Evolutionary conservation across 2,329 filamentous ascomycete species (phyloP), one percentile per base, ranked within the genome.

Genomic region (Hymenoscyphus albidus): DNA sequence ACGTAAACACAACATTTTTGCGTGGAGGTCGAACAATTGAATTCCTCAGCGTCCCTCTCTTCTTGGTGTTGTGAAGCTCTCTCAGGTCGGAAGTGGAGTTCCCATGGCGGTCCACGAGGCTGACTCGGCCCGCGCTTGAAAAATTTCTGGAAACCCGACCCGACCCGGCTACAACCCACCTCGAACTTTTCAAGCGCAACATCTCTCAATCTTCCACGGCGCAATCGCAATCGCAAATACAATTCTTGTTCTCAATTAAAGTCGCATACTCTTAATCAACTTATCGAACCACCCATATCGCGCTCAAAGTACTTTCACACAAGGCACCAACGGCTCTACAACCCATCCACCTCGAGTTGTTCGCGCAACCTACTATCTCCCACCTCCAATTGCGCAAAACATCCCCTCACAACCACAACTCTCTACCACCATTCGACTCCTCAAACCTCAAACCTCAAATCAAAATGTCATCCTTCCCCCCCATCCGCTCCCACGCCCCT

Each of bases 391-490:
- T 54, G 51, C 14, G 16, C 39, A 55, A 58, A 58, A 35, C 35
- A 54, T 27, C 27, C 22, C 27, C 27, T 27, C 27, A 27, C 27
- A 22, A 14, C n/a, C 32, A 55, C 22, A 64, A 40, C 18, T 40
- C 42, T 57, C 51, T 42, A 18, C 35, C 22, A 56, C 3, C 22
- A n/a, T n/a, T 16, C 32, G 14, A 27, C 13, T 1, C n/a, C 18
- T 2, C 22, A n/a, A 51, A n/a, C 2, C n/a, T n/a, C n/a, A n/a
- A n/a, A n/a, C n/a, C 6, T 22, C 13, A 51, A 14, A 27, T 31
- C 35, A 73, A 67, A 57, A 74, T 75, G 72, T 70, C 71, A 5
- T 68, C 74, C 6, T 75, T 74, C 55, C 74, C 74, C 61, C 74
- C 74, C 22, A 70, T 71, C 31, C 67, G 67, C 39, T 69, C 70